Evolutionary conservation across 2,329 filamentous ascomycete species (phyloP).

Genomic region (Claviceps maximensis): DNA sequence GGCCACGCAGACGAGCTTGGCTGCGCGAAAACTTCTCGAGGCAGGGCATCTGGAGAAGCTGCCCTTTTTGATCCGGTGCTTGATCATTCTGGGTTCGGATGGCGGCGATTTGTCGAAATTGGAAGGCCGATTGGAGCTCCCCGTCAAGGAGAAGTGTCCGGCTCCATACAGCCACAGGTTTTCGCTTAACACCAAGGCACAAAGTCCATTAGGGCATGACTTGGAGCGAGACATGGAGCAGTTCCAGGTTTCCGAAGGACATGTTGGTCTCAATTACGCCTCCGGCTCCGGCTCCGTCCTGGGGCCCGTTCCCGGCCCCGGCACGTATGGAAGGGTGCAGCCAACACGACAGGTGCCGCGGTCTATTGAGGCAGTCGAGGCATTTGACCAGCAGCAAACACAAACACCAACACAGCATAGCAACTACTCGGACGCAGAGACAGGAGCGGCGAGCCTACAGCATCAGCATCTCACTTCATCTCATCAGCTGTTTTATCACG

Average conservation of each 20-base stretch:
- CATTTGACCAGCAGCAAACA: too few relatives aligned
- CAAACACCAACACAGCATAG: not conserved
- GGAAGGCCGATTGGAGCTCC: slow-evolving; percentile 4
- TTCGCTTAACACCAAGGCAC: not conserved
- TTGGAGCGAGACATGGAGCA: not conserved
- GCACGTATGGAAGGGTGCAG: not conserved
- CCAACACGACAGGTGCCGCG: slow-evolving; percentile 2
- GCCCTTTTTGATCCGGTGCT: slow-evolving; percentile 25
- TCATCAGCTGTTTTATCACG: slow-evolving; percentile 2
- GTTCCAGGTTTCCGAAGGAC: not conserved
- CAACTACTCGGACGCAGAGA: not conserved
- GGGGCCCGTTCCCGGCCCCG: not conserved
- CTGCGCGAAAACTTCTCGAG: slow-evolving; percentile 30
- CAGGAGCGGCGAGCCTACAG: slow-evolving; percentile 1
- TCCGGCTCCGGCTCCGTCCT: too few relatives aligned
- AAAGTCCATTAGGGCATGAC: slow-evolving; percentile 1
- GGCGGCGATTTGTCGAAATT: not conserved
- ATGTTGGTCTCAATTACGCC: not conserved
- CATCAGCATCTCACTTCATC: slow-evolving; percentile 1
- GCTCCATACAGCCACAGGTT: not conserved
- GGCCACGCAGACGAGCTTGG: slow-evolving; percentile 28
- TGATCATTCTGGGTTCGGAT: slow-evolving; percentile 22
- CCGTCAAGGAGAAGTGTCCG: slow-evolving; percentile 6
- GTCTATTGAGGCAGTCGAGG: not conserved
- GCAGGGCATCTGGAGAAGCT: slow-evolving; percentile 30